These are phyloP conservation scores for Fraxinus americana DNA, from an alignment of 257 asterid genomes.

Conservation along the genomic window DNA sequence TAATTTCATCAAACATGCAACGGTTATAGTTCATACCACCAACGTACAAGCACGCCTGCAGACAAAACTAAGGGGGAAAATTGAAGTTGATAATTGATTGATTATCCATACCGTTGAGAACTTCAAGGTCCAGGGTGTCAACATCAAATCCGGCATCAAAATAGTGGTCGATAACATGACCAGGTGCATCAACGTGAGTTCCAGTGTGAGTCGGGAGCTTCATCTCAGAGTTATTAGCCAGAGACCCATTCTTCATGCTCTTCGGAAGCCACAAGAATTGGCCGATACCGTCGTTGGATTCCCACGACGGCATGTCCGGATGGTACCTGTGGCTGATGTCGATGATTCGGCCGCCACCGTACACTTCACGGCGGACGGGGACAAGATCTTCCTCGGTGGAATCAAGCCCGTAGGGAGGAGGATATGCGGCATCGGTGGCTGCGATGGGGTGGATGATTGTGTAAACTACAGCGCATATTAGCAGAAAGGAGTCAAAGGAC, in stretches of 20 bases:
- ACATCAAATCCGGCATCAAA: conserved; percentile 93
- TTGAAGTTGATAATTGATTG: neutral
- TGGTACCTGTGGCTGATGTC: conserved; percentile 76
- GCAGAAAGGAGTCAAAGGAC: conserved; percentile 26
- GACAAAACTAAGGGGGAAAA: neutral
- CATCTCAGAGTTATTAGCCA: conserved; percentile 82
- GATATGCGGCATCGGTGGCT: conserved; percentile 56
- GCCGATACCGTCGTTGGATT: conserved; percentile 68
- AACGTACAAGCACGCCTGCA: neutral
- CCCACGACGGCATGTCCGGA: conserved; percentile 81
- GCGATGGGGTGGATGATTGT: conserved; percentile 28
- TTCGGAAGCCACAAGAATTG: conserved; percentile 68
- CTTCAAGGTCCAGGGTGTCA: conserved; percentile 91
- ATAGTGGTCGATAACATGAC: conserved; percentile 81
- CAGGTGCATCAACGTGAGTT: conserved; percentile 98
- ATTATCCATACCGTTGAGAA: conserved; percentile 65
- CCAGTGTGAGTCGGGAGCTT: conserved; percentile 86
- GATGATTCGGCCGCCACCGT: conserved; percentile 80
- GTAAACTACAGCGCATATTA: conserved; percentile 36
- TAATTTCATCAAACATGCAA: neutral
- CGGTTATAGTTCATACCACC: neutral
- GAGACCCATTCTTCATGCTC: conserved; percentile 88
- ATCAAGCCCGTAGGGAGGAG: conserved; percentile 67
- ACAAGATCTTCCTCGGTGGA: conserved; percentile 30
- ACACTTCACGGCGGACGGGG: conserved; percentile 79